Base-by-base conservation (phyloP, 2,329 filamentous ascomycete species). In the Penicillium sp. region DNA sequence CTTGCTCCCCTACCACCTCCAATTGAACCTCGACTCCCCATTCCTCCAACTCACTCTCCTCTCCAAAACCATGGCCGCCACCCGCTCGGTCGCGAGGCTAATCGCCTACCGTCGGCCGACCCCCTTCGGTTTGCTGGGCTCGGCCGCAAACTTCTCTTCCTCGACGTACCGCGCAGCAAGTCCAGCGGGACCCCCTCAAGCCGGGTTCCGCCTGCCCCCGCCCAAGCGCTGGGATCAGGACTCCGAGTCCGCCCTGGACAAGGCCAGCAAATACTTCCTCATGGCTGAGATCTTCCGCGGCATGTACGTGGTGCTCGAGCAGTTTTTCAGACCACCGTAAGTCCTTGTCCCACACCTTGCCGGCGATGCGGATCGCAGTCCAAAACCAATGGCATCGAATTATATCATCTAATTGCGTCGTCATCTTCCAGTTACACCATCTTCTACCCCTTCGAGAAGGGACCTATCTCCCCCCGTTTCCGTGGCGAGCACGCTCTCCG, bases 371-470 rank as follows among this genome's bases (percentile, higher is more conserved):
- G 41, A 41, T 30, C 28, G 47, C 57, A 55, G 53, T 62, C 48
- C 36, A 41, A 31, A 19, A 35, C 35, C 51, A 50, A 50, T 50
- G 22, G 31, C 51, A 26, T 49, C 51, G 22, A 42, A 41, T 26
- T 17, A 30, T 26, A 35, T 49, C 37, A 49, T n/a, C 54, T 53
- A 51, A 61, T 48, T 19, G 49, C 38, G 14, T 47, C 37, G 38
- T 16, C 37, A 49, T 50, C 16, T 45, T 50, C n/a, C 69, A 96
- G 92, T 68, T 97, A 97, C 78, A 99, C 94, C 48, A 99, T 99
- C 72, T 96, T 86, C 82, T 99, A 99, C 73, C 94, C 94, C 41
- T 99, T 97, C 77, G 94, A 99, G 76, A 99, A 99, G 84, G 94
- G 94, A 45, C 94, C 94, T 58, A 97, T 99, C 75, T 97, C 92